Evolutionary conservation across 2,329 filamentous ascomycete genomes (phyloP).

Genomic region (Pseudohalonectria lignicola): DNA sequence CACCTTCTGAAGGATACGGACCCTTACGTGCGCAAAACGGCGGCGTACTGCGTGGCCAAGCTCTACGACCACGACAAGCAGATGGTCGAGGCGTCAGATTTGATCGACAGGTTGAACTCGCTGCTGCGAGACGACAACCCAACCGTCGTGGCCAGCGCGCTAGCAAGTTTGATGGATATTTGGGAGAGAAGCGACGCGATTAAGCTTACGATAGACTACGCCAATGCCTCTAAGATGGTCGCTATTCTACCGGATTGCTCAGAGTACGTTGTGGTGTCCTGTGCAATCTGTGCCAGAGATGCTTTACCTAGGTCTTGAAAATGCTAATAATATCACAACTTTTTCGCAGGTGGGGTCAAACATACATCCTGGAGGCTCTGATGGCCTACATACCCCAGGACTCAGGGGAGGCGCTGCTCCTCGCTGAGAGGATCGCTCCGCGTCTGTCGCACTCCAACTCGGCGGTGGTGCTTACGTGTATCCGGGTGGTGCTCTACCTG

Average conservation of each 20-base stretch:
- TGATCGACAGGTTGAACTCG: slow-evolving; percentile 83
- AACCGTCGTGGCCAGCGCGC: slow-evolving; percentile 87
- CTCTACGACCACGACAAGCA: slow-evolving; percentile 92
- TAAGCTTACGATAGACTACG: slow-evolving; percentile 95
- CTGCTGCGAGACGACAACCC: slow-evolving; percentile 94
- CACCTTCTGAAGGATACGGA: slow-evolving; percentile 74
- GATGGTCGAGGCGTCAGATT: slow-evolving; percentile 79
- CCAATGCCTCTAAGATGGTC: slow-evolving; percentile 95
- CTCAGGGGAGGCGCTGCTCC: slow-evolving; percentile 70
- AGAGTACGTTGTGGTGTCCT: slow-evolving; percentile 50
- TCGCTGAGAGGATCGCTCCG: slow-evolving; percentile 91
- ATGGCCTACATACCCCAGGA: slow-evolving; percentile 98
- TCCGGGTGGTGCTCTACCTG: slow-evolving; percentile 89
- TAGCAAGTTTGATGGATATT: slow-evolving; percentile 90
- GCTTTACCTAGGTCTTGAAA: too few species aligned
- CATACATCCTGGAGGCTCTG: slow-evolving; percentile 92
- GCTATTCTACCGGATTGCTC: slow-evolving; percentile 94
- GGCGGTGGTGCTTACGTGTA: slow-evolving; percentile 89
- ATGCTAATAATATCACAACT: slow-evolving; percentile 29
- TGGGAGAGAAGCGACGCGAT: slow-evolving; percentile 98
- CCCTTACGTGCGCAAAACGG: slow-evolving; percentile 95
- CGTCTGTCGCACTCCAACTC: slow-evolving; percentile 95
- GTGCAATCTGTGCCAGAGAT: neutral
- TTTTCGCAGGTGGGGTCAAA: slow-evolving; percentile 99
- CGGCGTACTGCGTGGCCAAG: slow-evolving; percentile 92